Evolutionary conservation across 2,329 filamentous ascomycete species (phyloP), one percentile per base, ranked within the genome.

Genomic region (Ophiosphaerella narmari): DNA sequence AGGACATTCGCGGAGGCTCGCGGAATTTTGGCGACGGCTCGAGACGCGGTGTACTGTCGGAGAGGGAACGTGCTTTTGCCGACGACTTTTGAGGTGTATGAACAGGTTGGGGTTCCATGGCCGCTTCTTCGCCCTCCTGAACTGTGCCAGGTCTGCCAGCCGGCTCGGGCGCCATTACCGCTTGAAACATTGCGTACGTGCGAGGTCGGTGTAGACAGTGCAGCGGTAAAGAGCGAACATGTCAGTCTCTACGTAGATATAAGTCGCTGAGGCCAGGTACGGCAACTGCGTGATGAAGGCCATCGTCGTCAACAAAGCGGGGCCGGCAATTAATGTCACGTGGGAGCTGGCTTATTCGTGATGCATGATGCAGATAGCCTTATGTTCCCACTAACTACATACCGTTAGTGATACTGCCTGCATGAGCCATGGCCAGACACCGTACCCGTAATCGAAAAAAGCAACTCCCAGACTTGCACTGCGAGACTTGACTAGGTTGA

Each of bases 1-100:
- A 78, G 23, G 74, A 71, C 32, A 64, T 63, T 24, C 66, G 65
- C 24, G 58, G 49, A 35, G 73, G 67, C 57, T 78, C 75, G 40
- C 62, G 68, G 56, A 79, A 75, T 45, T 74, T 77, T 12, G 77
- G 77, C 7, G 76, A 78, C 8, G 77, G 77, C 44, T 75, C 75
- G 14, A 79, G 66, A 55, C 71, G 67, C 31, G 74, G 72, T 14
- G 73, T 68, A 46, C 74, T 75, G 59, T 78, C 76, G 31, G 76
- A 78, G 37, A 78, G 69, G 39, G 76, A 78, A 43, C 76, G 71
- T 43, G 66, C 66, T 63, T 78, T 78, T 44, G 60, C 58, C 38
- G 71, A 69, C 26, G 70, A 69, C 54, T 70, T 72, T 48, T 66
- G 65, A 31, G 73, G 71, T 41, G 71, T 72, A 40, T 56, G 56